Evolutionary conservation across 2,329 filamentous ascomycete species (phyloP), one percentile per base, ranked within the genome.

Genomic region (Fusarium xylarioides): DNA sequence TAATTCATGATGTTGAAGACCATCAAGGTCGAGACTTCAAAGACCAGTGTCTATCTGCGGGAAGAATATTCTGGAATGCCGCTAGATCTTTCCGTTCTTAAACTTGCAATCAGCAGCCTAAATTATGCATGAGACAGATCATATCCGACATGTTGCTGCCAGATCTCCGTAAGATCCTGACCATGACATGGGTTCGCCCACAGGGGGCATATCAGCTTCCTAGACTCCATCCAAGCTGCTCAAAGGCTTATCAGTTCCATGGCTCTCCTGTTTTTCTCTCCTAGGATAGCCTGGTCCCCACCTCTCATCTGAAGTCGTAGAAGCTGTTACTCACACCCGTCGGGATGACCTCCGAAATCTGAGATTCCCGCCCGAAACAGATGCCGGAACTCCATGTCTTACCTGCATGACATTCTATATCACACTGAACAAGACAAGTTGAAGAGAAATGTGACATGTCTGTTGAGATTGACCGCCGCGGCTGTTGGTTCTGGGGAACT

Each of bases 331-430:
- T 70, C 63, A 60, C 32, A 63, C 55, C 44, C 43, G 40, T 32
- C 49, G 49, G 49, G 28, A 57, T 28, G 64, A 40, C 54, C 53
- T 69, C 61, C 46, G 70, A 59, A 43, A 70, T 76, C 59, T 52
- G 34, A 76, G 57, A 74, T 75, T 56, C 56, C 62, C 60, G 44
- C 44, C 74, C 52, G 74, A 72, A 63, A 74, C 66, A 75, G 43
- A 43, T 50, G 32, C 47, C 47, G 43, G 23, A 21, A 18, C n/a
- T 32, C 44, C 26, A 58, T 68, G 73, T 73, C 66, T 73, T 53
- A 73, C 60, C 44, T 55, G 11, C 54, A 40, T 34, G 47, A 40
- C 18, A 40, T 28, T 15, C 30, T 5, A n/a, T 58, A 11, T 23
- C 49, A 30, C 30, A 11, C 26, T 30, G 9, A 1, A 9, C n/a